These are phyloP conservation scores for Cutaneotrichosporon spelunceum DNA, from an alignment of 1,284 basidiomycete species.

Conservation along the genomic window DNA sequence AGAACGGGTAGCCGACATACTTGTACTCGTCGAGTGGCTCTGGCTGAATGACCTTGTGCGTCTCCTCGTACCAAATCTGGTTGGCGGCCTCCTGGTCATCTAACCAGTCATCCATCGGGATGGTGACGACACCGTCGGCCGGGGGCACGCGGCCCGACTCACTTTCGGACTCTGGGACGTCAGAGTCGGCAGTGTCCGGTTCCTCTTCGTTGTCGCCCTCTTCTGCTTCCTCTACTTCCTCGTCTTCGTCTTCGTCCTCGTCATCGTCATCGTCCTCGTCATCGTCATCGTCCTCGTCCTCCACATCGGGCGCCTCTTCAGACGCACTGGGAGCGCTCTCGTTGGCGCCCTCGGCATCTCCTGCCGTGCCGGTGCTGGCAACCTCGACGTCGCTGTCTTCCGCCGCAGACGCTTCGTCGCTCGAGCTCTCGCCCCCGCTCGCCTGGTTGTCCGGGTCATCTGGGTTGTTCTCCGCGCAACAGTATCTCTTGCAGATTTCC, in stretches of 20 bases:
- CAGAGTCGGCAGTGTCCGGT: not conserved
- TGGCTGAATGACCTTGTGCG: conserved; percentile 16
- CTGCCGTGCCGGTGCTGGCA: not conserved
- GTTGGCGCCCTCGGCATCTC: not conserved
- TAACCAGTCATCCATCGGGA: not conserved
- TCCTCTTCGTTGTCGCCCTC: too few species aligned
- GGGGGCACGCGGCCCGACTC: not conserved
- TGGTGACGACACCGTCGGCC: not conserved
- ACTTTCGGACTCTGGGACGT: not conserved
- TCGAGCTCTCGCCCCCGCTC: not conserved
- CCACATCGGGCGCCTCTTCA: not conserved
- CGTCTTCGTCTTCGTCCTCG: not conserved
- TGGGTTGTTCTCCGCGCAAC: conserved; percentile 8
- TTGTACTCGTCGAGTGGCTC: conserved; percentile 15
- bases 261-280: not conserved
- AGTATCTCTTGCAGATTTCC: conserved; percentile 4
- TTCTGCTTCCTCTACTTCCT: not conserved
- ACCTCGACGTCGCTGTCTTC: not conserved
- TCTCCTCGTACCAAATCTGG: conserved; percentile 13
- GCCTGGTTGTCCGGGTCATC: not conserved
- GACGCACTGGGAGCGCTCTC: not conserved
- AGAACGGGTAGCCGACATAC: conserved; percentile 10
- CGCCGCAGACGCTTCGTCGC: not conserved
- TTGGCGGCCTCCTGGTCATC: not conserved
- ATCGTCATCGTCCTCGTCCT: not conserved